Evolutionary conservation across 352 stramenopile genomes (phyloP), one percentile per base, ranked within the genome.

Genomic region (Phytopythium ostracodes): DNA sequence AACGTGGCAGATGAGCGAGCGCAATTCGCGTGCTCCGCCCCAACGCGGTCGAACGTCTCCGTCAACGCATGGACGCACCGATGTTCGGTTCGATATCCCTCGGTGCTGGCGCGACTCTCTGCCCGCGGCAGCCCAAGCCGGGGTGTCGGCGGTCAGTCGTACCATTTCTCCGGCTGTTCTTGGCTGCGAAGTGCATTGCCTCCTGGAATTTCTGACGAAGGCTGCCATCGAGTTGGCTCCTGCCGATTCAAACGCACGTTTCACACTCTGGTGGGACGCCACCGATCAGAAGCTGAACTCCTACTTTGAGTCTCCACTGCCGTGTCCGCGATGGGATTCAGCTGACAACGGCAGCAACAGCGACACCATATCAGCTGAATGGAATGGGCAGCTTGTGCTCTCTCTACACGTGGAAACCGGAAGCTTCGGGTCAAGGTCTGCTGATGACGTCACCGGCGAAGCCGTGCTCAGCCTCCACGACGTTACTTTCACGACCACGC

Each of bases 241-340:
- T 17, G 53, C 22, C 22, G 67, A 71, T 6, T 15, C 46, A 59
- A 11, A 9, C 1, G 47, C 73, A 24, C 53, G 60, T n/a, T 88
- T 88, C 57, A 67, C 63, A 18, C 62, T 88, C 49, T 88, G 78
- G 78, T 88, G 78, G 78, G 78, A 88, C 62, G 65, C 73, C 31
- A 55, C 63, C 14, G 64, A 82, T 36, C 40, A 22, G 1, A 66
- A 66, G 14, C 63, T 82, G 38, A 85, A 88, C 55, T 86, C 78
- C 1, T 60, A 63, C 27, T 85, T 87, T 46, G 40, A 46, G 18
- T 15, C 40, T 15, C 40, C 42, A 57, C 65, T 27, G 73, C 83
- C 59, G 60, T 62, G 7, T 64, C 78, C 11, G 60, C 35, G 35
- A 35, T 20, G 42, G 51, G 18, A 38, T 24, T 29, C 9, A 38